These are phyloP conservation scores for Helotiales sp. DNA, from an alignment of 2,329 filamentous ascomycete species.

Conservation along the genomic window DNA sequence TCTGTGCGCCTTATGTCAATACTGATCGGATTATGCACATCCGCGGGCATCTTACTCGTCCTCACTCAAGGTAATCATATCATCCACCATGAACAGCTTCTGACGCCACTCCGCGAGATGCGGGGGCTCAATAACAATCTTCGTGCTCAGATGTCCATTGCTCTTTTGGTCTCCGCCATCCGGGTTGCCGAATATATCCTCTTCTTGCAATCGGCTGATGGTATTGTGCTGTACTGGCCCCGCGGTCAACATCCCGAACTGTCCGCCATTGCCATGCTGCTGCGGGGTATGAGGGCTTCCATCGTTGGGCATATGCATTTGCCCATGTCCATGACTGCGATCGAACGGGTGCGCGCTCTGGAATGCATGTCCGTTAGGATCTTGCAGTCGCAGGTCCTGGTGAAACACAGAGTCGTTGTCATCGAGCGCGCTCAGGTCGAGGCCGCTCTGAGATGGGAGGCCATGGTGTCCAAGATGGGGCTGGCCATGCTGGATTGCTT, in stretches of 20 bases:
- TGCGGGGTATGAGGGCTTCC: conserved; percentile 38
- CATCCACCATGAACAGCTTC: conserved; percentile 73
- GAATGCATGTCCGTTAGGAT: conserved; percentile 36
- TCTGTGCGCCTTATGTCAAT: conserved; percentile 40
- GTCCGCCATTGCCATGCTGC: conserved; percentile 40
- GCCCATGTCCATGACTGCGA: conserved; percentile 33
- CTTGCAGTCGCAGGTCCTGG: conserved; percentile 38
- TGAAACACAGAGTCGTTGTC: conserved; percentile 40
- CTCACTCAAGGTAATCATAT: conserved; percentile 69
- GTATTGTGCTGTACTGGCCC: conserved; percentile 35
- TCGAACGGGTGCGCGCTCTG: conserved; percentile 38
- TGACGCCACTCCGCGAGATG: conserved; percentile 69
- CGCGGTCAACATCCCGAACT: conserved; percentile 48
- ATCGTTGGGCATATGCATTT: conserved; percentile 32
- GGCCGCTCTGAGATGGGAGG: conserved; percentile 38
- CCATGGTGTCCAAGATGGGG: conserved; percentile 33
- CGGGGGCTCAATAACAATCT: conserved; percentile 64
- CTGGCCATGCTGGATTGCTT: conserved; percentile 35
- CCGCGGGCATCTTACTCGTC: conserved; percentile 58
- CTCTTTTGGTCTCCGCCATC: conserved; percentile 43
- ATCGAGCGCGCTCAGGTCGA: conserved; percentile 43
- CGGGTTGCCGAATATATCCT: conserved; percentile 38
- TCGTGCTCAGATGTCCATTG: conserved; percentile 54
- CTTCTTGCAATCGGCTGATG: conserved; percentile 38
- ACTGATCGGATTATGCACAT: neutral